Percentiles rank a stretch among this genome's conserved stretches.
Conservation (phyloP, 106 monocot genomes). For the Posidonia australis region DNA sequence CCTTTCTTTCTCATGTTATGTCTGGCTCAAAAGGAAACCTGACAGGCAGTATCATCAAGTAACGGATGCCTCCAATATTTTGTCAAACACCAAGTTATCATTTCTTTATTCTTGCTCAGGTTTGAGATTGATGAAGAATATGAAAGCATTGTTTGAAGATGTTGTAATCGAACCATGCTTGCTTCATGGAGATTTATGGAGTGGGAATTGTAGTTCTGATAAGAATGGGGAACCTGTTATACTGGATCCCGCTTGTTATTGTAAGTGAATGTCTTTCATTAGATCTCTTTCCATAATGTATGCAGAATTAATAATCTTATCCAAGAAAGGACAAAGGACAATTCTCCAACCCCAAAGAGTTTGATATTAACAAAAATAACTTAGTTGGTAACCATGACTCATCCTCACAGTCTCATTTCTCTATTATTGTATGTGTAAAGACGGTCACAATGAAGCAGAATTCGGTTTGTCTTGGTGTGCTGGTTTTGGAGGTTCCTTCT, state of each 20-base stretch:
- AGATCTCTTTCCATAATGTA: background rate
- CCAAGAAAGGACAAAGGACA: too few species aligned
- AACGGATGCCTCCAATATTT: background rate
- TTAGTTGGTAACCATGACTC: background rate
- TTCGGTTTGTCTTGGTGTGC: constrained; percentile 99
- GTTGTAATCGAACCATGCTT: constrained; percentile 69
- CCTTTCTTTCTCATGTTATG: too few species aligned
- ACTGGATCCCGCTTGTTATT: constrained; percentile 94
- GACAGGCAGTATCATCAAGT: too few species aligned
- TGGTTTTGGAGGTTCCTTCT: constrained; percentile 89
- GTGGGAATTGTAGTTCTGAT: constrained; percentile 86
- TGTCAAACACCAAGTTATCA: background rate
- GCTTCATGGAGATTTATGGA: constrained; percentile 95
- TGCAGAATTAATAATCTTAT: too few species aligned
- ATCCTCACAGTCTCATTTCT: background rate
- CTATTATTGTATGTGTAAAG: constrained; percentile 18
- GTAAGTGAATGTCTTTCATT: constrained; percentile 29
- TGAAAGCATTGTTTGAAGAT: constrained; percentile 74
- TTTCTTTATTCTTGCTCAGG: constrained; percentile 23
- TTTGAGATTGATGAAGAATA: constrained; percentile 56
- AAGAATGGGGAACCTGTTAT: constrained; percentile 90
- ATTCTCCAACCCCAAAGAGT: too few species aligned
- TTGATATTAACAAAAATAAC: too few species aligned
- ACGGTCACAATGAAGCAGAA: constrained; percentile 97
- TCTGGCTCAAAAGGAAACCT: too few species aligned